These are phyloP conservation scores for Sporothrix phasma DNA, from an alignment of 2,329 filamentous ascomycete genomes.

Conservation along the genomic window DNA sequence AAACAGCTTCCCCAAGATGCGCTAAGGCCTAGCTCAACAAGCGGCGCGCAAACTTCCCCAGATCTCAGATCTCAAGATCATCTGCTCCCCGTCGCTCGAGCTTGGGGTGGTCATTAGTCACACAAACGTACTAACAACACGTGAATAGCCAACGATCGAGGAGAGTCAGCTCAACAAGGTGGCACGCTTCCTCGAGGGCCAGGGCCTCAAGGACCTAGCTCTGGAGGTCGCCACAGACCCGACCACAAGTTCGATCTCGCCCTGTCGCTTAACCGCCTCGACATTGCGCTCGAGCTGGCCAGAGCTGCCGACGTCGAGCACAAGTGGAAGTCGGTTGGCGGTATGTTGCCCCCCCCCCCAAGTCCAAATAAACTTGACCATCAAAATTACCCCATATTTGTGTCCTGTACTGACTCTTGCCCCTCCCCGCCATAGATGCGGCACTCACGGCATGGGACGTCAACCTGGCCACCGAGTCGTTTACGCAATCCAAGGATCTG, in stretches of 20 bases:
- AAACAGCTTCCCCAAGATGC: background rate
- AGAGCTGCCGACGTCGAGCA: slow-evolving; percentile 79
- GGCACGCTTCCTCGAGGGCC: slow-evolving; percentile 86
- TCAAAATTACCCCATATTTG: too few species aligned
- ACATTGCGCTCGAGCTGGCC: slow-evolving; percentile 78
- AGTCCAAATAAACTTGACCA: too few species aligned
- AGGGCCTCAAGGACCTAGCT: slow-evolving; percentile 78
- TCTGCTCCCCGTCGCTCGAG: background rate
- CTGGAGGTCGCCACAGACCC: slow-evolving; percentile 84
- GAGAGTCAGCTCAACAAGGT: slow-evolving; percentile 97
- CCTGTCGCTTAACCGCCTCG: slow-evolving; percentile 68
- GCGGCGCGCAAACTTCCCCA: background rate
- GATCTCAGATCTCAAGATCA: background rate
- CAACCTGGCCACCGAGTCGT: slow-evolving; percentile 82
- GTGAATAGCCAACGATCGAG: slow-evolving; percentile 56
- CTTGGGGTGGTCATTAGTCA: background rate
- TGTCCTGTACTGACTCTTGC: background rate
- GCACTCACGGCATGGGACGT: slow-evolving; percentile 83
- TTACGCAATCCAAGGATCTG: slow-evolving; percentile 79
- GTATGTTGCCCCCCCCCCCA: background rate
- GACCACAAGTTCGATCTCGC: slow-evolving; percentile 97
- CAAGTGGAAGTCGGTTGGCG: slow-evolving; percentile 93
- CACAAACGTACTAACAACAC: background rate
- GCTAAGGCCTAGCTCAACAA: background rate
- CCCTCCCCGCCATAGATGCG: slow-evolving; percentile 52